Evolutionary conservation across 805 yeast genomes (phyloP).

Genomic region (Ascoidea asiatica): DNA sequence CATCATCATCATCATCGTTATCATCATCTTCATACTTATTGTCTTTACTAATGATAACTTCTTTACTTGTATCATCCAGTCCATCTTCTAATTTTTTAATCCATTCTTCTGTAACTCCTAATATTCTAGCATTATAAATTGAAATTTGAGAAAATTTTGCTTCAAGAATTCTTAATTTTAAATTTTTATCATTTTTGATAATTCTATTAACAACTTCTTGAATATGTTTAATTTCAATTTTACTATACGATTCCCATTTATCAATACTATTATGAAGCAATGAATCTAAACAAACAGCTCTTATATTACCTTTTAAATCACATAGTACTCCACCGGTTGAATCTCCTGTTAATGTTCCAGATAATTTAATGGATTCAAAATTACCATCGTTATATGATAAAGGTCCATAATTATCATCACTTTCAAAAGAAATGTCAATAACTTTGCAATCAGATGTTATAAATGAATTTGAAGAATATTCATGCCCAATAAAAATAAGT

Average conservation of each 20-base stretch:
- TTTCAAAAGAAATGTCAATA: conserved; percentile 61
- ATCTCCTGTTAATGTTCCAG: conserved; percentile 55
- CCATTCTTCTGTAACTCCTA: conserved; percentile 82
- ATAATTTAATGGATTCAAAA: conserved; percentile 62
- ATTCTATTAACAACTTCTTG: too few relatives aligned
- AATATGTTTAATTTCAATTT: conserved; percentile 48
- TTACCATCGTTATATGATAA: conserved; percentile 70
- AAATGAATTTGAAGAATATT: conserved; percentile 43
- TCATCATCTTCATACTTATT: conserved; percentile 6
- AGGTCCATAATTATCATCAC: conserved; percentile 44
- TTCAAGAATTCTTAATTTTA: conserved; percentile 50
- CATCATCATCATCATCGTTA: conserved; percentile 3
- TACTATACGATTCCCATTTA: conserved; percentile 52
- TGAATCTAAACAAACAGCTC: conserved; percentile 77
- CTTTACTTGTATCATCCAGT: too few relatives aligned
- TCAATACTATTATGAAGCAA: conserved; percentile 62
- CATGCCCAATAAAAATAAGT: conserved; percentile 66
- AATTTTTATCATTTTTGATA: conserved; percentile 33
- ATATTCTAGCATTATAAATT: conserved; percentile 61
- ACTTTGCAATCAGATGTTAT: conserved; percentile 66
- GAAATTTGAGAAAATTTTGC: conserved; percentile 65
- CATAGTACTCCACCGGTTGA: conserved; percentile 72
- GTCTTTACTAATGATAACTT: conserved; percentile 14
- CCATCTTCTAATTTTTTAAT: conserved; percentile 48
- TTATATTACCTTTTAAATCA: conserved; percentile 61